A percentile compares a stretch with the other conserved stretches of the same genome.
phyloP scores from a whole-genome alignment of 2,329 filamentous ascomycete species.

The Diaporthe vaccinii region DNA sequence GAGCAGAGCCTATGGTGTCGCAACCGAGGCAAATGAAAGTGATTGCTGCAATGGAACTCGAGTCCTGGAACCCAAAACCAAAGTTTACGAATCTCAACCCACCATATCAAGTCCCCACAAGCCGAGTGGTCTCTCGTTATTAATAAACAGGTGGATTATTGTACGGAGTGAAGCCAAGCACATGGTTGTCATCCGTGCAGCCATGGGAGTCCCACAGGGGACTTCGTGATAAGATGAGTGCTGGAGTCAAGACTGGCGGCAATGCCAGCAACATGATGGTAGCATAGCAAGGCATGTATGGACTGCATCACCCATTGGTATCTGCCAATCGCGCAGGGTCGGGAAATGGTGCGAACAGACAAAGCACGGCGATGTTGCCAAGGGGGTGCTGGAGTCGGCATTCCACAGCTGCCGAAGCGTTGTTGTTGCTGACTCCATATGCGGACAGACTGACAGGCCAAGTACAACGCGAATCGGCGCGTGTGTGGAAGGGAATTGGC shows the following conservation, averaged over 20 bases:
- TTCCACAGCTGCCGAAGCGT: conserved; percentile 3
- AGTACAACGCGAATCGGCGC: conserved; percentile 35
- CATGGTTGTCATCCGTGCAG: background rate
- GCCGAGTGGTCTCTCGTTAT: background rate
- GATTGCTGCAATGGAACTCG: conserved; percentile 11
- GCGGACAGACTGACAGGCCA: background rate
- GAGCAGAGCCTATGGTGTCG: conserved; percentile 13
- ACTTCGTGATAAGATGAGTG: background rate
- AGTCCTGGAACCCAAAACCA: background rate
- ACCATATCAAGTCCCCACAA: background rate
- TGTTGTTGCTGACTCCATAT: conserved; percentile 2
- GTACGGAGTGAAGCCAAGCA: background rate
- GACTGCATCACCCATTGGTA: background rate
- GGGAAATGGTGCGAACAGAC: background rate
- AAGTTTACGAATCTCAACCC: background rate
- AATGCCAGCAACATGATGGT: background rate
- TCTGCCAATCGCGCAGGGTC: background rate
- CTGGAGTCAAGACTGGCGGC: background rate
- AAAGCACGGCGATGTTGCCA: conserved; percentile 10
- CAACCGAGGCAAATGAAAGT: conserved; percentile 6
- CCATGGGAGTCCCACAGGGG: background rate
- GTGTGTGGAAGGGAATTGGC: background rate
- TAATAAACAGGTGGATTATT: background rate
- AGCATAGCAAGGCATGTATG: background rate
- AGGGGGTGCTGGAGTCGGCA: conserved; percentile 6